phyloP scores from a whole-genome alignment of 331 rosid genomes.

The Acacia concinna region DNA sequence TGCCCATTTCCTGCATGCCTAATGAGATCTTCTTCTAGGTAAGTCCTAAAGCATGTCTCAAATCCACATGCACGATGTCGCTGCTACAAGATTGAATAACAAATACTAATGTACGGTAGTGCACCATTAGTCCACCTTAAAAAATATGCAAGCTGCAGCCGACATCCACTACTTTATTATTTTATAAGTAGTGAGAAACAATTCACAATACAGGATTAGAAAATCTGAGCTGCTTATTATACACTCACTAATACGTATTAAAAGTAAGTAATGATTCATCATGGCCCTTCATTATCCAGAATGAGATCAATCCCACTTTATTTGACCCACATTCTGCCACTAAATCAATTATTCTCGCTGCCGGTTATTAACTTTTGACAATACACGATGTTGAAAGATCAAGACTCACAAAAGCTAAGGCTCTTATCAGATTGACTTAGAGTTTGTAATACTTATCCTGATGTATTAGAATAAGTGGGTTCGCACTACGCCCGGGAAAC shows the following conservation, averaged over 20 bases:
- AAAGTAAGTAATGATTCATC: slow-evolving; percentile 1
- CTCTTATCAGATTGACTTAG: slow-evolving; percentile 9
- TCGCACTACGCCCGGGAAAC: slow-evolving; percentile 62
- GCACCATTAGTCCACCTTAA: slow-evolving; percentile 6
- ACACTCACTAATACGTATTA: neutral
- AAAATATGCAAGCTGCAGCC: neutral
- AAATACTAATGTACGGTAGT: slow-evolving; percentile 38
- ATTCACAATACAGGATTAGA: neutral
- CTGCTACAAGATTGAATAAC: slow-evolving; percentile 9
- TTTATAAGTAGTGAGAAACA: slow-evolving; percentile 21
- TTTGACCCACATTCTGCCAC: neutral
- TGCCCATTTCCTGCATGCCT: slow-evolving; percentile 49
- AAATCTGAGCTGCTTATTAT: neutral
- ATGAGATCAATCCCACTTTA: slow-evolving; percentile 24
- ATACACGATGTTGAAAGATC: slow-evolving; percentile 2
- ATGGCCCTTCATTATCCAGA: neutral
- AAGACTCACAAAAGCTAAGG: slow-evolving; percentile 10
- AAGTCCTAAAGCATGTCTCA: slow-evolving; percentile 20
- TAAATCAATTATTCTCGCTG: slow-evolving; percentile 9
- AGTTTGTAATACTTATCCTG: slow-evolving; percentile 32
- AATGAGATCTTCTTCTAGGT: slow-evolving; percentile 23
- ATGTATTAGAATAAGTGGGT: slow-evolving; percentile 38
- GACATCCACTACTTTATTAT: slow-evolving; percentile 6
- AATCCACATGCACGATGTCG: slow-evolving; percentile 18
- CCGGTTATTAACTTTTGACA: neutral